phyloP scores from a whole-genome alignment of 352 stramenopile genomes.

The Globisporangium cystogenes region DNA sequence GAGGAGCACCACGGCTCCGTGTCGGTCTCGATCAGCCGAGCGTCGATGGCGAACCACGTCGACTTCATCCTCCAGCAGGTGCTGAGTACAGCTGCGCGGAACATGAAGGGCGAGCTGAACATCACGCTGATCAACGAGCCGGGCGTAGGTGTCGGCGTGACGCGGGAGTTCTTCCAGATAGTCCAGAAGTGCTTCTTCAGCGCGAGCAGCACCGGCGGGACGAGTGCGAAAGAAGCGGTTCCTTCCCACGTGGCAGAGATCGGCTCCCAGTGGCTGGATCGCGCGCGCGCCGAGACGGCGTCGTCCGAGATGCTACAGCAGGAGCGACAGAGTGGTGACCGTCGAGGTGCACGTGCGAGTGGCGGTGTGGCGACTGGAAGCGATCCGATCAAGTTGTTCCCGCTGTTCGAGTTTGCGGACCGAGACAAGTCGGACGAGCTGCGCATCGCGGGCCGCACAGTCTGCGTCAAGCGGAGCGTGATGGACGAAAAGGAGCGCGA shows the following conservation, averaged over 20 bases:
- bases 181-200: slow-evolving; percentile 59
- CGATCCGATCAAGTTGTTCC: slow-evolving; percentile 39
- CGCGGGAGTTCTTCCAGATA: slow-evolving; percentile 74
- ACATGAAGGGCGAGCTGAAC: slow-evolving; percentile 58
- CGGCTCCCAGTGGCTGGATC: slow-evolving; percentile 51
- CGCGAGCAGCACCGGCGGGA: slow-evolving; percentile 8
- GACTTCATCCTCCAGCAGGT: slow-evolving; percentile 73
- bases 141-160: slow-evolving; percentile 53
- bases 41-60: slow-evolving; percentile 52
- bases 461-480: slow-evolving; percentile 24
- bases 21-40: slow-evolving; percentile 51
- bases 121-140: slow-evolving; percentile 67
- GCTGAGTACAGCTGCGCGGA: slow-evolving; percentile 31
- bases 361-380: neutral
- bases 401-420: slow-evolving; percentile 46
- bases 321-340: neutral
- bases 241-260: slow-evolving; percentile 47
- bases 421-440: slow-evolving; percentile 23
- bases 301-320: slow-evolving; percentile 5
- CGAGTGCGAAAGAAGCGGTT: slow-evolving; percentile 2
- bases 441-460: slow-evolving; percentile 21
- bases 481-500: slow-evolving; percentile 31
- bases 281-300: slow-evolving; percentile 32
- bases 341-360: neutral
- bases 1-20: slow-evolving; percentile 51